These are phyloP conservation scores for Lactarius quietus DNA, from an alignment of 768 basidiomycete species.

Conservation along the genomic window DNA sequence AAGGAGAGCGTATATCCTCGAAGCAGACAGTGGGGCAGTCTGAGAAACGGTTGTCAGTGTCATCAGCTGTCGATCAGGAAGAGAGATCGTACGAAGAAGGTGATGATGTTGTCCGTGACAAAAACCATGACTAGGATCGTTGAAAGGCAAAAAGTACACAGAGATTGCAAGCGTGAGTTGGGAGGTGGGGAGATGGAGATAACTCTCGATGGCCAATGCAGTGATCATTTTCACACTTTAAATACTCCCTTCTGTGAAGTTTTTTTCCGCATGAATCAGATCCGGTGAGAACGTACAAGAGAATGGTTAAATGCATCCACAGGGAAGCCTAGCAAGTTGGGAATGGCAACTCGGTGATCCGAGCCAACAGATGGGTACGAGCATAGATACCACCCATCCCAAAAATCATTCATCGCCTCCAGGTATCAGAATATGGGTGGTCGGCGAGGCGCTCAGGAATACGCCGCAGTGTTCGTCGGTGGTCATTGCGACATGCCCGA, in stretches of 20 bases:
- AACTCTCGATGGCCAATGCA: neutral
- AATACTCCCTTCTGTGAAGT: neutral
- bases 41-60: neutral
- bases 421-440: neutral
- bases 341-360: slow-evolving; percentile 6
- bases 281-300: slow-evolving; percentile 2
- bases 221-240: neutral
- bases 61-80: neutral
- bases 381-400: neutral
- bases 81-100: slow-evolving; percentile 2
- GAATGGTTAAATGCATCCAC: neutral
- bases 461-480: neutral
- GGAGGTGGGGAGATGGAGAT: neutral
- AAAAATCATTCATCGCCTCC: neutral
- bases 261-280: neutral
- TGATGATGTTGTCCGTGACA: neutral
- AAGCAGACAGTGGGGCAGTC: neutral
- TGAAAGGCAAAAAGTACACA: neutral
- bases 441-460: neutral
- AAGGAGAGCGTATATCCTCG: neutral
- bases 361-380: neutral
- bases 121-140: slow-evolving; percentile 6
- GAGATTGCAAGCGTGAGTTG: neutral
- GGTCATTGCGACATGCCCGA: neutral
- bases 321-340: slow-evolving; percentile 3